Base-by-base conservation (phyloP, 768 basidiomycete species). In the Russula griseocarnosa region DNA sequence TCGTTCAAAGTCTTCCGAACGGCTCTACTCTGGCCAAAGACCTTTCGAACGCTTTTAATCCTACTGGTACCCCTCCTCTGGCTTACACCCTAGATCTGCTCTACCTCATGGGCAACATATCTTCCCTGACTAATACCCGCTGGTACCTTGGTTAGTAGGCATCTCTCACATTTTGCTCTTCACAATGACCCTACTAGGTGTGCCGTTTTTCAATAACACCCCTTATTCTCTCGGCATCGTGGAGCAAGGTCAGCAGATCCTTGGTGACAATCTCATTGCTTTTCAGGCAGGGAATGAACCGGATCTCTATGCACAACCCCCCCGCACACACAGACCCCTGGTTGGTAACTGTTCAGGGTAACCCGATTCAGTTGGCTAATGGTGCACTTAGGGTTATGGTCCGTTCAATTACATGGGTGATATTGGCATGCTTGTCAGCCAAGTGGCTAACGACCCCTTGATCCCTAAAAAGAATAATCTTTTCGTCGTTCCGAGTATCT, bases 211-310 rank as follows among this genome's bases (percentile, higher is more conserved):
- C 70, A 81, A 87, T 54, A 82, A 83, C 16, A 68, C 76, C 46
- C 74, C 84, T 70, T 82, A 80, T 77, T 74, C 80, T 5, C 70
- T 85, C 16, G 72, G 71, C 28, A 83, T 88, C 34, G 86, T 84
- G 8, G 79, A 83, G 69, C 73, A 80, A 46, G 83, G 83, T 5
- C 80, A 88, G 70, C 66, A 73, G 20, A 85, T 90, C 63, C 76
- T 92, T 1, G 90, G 90, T 1, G 75, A 81, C 55, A 78, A 83
- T 63, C 75, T 92, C 22, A 72, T 87, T n/a, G 90, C 86, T 0
- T 73, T 88, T 9, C 86, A 89, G 71, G 81, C 84, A 1, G 88
- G 85, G 3, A 90, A 92, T 71, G 90, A 92, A 74, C 90, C 89
- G 18, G 90, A 93, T 76, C 80, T 90, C 66, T 92, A 86, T 67